A percentile compares a stretch with the other conserved stretches of the same genome.
Conservation (phyloP, 352 stramenopile genomes). For the Halophytophthora polymorphica region DNA sequence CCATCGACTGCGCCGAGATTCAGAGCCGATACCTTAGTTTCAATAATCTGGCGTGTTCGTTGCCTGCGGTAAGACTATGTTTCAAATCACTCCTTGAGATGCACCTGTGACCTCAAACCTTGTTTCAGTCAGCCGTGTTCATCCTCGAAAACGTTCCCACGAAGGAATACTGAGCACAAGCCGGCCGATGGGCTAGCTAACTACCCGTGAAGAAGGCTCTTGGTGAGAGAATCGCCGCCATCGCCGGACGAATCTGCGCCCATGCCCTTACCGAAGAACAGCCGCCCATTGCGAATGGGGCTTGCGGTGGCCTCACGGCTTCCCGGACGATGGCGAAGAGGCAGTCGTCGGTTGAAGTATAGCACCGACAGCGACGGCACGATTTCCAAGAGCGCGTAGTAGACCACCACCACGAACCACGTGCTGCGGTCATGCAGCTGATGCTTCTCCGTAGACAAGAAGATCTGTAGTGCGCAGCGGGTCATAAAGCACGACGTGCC, state of each 20-base stretch:
- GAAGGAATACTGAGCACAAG: no score
- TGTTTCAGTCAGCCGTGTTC: neutral
- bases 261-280: conserved; percentile 56
- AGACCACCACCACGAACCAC: conserved; percentile 79
- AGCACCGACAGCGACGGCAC: conserved; percentile 71
- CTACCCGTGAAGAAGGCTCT: conserved; percentile 46
- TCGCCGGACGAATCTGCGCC: conserved; percentile 16
- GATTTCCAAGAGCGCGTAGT: conserved; percentile 81
- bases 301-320: conserved; percentile 29
- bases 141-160: no score
- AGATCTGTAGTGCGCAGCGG: conserved; percentile 66
- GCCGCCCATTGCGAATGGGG: conserved; percentile 33
- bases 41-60: no score
- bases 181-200: no score
- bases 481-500: conserved; percentile 82
- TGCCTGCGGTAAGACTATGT: no score
- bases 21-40: no score
- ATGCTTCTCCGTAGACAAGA: conserved; percentile 60
- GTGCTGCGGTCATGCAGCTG: conserved; percentile 76
- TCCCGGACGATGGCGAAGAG: conserved; percentile 31
- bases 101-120: neutral
- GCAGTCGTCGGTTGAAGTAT: conserved; percentile 83
- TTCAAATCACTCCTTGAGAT: no score
- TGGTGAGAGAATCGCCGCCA: conserved; percentile 31
- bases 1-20: no score